Evolutionary conservation across 176 grass and related monocot genomes (phyloP), one percentile per base, ranked within the genome.

Genomic region (Musa beccarii): DNA sequence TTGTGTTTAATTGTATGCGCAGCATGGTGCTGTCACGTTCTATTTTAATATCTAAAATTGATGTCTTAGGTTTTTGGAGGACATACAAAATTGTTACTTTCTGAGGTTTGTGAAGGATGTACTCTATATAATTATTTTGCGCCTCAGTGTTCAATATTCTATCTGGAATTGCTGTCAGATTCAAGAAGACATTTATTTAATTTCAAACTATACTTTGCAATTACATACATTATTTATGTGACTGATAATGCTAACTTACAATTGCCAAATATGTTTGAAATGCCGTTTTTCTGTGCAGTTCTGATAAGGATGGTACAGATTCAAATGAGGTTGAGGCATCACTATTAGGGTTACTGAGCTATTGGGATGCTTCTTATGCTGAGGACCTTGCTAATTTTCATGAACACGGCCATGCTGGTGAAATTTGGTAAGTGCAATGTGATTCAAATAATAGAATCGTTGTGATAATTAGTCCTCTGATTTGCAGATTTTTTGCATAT

Each of bases 331-430:
- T 81, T 71, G 95, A 99, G 85, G 81, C 82, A 75, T 99, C 95
- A 79, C 71, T 94, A 78, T 56, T 99, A 23, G 95, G 95, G 51
- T 81, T 99, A 8, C 95, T 94, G 82, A 94, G 88, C 82, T 94
- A 94, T 83, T 99, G 95, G 95, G 82, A 99, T 24, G 71, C 90
- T 76, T 85, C 88, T 86, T 99, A 99, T 79, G 84, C 86, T 10
- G 88, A 99, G 81, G 90, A 99, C 87, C 86, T 99, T 69, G n/a
- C 84, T 57, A 99, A 99, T 94, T 99, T 89, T 88, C 86, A 82
- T 43, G 82, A 92, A 76, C 88, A 93, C 73, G 90, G 90, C 11
- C 86, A 92, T 66, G 83, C 86, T 79, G 95, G 95, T 73, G 95
- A 99, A 86, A 89, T 94, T 85, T 99, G 95, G 95, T 99, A 59